Percentiles rank a stretch among this genome's conserved stretches.
Evolutionary conservation across 228 moss, liverwort and hornwort genomes (phyloP).

Genomic region (Sphagnum fallax): DNA sequence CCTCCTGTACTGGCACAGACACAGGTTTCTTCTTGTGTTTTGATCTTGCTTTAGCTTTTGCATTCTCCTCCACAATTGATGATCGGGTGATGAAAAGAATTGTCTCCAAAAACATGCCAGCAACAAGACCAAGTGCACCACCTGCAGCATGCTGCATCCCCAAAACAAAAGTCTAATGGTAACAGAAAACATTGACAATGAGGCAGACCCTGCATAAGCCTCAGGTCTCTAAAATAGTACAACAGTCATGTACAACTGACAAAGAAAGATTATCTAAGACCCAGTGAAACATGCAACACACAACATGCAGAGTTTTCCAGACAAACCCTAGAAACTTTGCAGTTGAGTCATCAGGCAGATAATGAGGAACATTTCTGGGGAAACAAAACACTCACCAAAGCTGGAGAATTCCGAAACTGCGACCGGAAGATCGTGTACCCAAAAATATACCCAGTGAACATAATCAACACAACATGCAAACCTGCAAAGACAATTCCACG

Average conservation of each 20-base stretch:
- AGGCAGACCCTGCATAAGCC: neutral
- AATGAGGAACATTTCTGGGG: neutral
- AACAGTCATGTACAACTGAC: no score
- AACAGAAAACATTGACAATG: neutral
- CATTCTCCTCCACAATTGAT: constrained; percentile 24
- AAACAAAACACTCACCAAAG: constrained; percentile 33
- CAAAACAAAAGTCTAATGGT: neutral
- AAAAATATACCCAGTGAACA: constrained; percentile 85
- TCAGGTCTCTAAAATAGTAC: no score
- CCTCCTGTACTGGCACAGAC: neutral
- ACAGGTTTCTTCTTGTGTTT: constrained; percentile 13
- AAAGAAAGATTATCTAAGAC: no score
- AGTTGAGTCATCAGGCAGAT: no score
- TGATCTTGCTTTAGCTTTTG: constrained; percentile 3
- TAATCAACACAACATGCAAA: constrained; percentile 69
- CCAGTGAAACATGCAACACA: no score
- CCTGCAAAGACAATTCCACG: constrained; percentile 29
- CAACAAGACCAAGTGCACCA: constrained; percentile 74
- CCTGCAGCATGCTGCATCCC: constrained; percentile 75
- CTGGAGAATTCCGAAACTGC: constrained; percentile 59
- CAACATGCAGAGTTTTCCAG: no score
- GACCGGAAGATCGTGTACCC: constrained; percentile 70
- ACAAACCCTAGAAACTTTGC: no score
- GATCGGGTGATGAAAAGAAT: constrained; percentile 77
- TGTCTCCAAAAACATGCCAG: constrained; percentile 82